Evolutionary conservation across 169 alveolate genomes (phyloP), one percentile per base, ranked within the genome.

Genomic region (Eimeria necatrix): DNA sequence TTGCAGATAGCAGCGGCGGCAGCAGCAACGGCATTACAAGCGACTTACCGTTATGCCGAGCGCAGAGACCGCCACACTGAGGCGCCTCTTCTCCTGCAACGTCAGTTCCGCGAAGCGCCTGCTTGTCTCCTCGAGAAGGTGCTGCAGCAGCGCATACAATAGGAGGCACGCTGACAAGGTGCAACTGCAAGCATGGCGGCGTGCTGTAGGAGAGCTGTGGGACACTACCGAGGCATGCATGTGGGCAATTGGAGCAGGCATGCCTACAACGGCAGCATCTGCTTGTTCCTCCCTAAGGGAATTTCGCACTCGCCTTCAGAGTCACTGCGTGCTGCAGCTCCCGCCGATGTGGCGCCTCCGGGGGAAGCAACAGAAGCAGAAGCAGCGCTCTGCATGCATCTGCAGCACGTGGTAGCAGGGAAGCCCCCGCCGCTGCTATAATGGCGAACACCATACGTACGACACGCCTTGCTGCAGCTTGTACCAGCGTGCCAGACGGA

Each of bases 321-420:
- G 71, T 64, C 48, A 18, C 52, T n/a, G 88, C 9, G 24, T 32
- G 71, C 24, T 80, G 88, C 14, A 22, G 48, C 71, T 49, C 8
- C 52, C 41, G 2, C 41, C 41, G 41, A 32, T 80, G 52, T 46
- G 12, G 14, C 61, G 59, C 32, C 46, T 49, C 68, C 68, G 71
- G 32, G 14, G 87, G 88, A 46, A 32, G 78, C 76, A 80, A 48
- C 70, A 22, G 70, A 52, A 83, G 78, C 91, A 83, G 91, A 73
- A 83, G 59, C 8, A 83, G 64, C 16, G 91, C 91, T 12, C 78
- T 59, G 78, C 91, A 83, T 59, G 78, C 91, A 59, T 83, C 91
- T n/a, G 91, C 53, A 52, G 91, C 91, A 52, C 76, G 3, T 4
- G 91, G 91, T 78, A 83, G n/a, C 60, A 83, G 41, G 3, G 91